phyloP scores from a whole-genome alignment of 2,329 filamentous ascomycete genomes.

The Orbilia oligospora region DNA sequence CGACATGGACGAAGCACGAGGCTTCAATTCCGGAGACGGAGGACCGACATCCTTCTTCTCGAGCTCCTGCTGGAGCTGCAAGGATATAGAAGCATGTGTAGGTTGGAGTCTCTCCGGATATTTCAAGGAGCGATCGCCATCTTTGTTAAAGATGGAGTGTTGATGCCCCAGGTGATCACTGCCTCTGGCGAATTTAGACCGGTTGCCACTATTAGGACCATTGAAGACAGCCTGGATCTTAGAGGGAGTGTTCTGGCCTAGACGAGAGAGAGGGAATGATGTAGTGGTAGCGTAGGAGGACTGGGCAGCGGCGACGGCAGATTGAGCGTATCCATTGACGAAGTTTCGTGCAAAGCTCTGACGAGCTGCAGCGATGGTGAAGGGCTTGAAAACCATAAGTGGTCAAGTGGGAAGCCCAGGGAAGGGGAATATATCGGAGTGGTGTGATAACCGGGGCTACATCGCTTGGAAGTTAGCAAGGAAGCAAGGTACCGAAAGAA shows the following conservation, averaged over 20 bases:
- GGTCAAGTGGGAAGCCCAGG: constrained; percentile 6
- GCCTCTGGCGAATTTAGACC: constrained; percentile 50
- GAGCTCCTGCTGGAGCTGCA: constrained; percentile 55
- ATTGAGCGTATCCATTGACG: constrained; percentile 97
- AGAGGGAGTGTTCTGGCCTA: constrained; percentile 72
- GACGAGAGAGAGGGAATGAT: constrained; percentile 75
- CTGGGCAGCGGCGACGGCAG: constrained; percentile 94
- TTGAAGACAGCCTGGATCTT: constrained; percentile 69
- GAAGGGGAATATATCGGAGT: constrained; percentile 39
- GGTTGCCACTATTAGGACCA: constrained; percentile 69
- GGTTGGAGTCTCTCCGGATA: constrained; percentile 54
- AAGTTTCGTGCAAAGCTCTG: constrained; percentile 97
- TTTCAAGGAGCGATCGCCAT: constrained; percentile 59
- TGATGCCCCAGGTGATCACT: constrained; percentile 49
- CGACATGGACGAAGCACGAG: constrained; percentile 57
- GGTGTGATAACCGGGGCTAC: constrained; percentile 30
- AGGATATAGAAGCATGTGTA: constrained; percentile 42
- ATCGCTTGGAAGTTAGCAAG: constrained; percentile 14
- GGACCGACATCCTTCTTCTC: constrained; percentile 58
- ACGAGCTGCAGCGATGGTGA: constrained; percentile 85
- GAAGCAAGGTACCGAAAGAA: not conserved
- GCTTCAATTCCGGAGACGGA: constrained; percentile 46
- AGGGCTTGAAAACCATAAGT: constrained; percentile 73
- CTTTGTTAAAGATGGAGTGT: constrained; percentile 61
- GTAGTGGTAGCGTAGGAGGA: constrained; percentile 81